Base-by-base conservation (phyloP, 192 early-diverging fungal species). In the Umbelopsis sp. region DNA sequence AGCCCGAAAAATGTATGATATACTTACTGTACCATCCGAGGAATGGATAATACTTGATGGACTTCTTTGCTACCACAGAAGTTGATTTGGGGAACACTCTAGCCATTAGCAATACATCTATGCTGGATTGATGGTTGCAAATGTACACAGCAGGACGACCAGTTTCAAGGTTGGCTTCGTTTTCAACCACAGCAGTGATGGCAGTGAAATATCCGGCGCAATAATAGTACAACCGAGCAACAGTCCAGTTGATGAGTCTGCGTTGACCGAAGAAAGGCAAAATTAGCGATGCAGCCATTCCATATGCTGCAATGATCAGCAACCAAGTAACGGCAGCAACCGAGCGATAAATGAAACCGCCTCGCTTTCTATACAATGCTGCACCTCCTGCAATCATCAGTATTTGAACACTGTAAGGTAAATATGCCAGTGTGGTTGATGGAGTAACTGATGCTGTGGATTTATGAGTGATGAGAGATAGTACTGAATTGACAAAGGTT, bases 61-160 rank as follows among this genome's bases (percentile, higher is more conserved):
- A 81, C 78, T 84, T 86, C 80, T 94, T 96, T 38, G 91, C 91
- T 45, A 92, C 89, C 66, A 92, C 81, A 4, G 85, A 84, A 34
- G 86, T 85, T 44, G 81, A 74, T 49, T 86, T 87, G 22, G 92
- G 91, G 41, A 90, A 87, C 17, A 94, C 83, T 71, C 77, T 79
- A 21, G 89, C 85, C 59, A 94, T 71, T 70, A 89, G 80, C 36
- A 94, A 68, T 29, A 92, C 75, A 79, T 97, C 95, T 71, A 95
- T 75, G 36, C 87, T 84, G 59, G 86, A 89, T 72, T 97, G 95
- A 77, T 97, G 95, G 78, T 97, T 97, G 65, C 88, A 88, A n/a
- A 95, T 84, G 34, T 88, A 82, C 20, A 95, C 82, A 49, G 87
- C 88, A 7, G 94, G 91, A 6, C 79, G 56, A 6, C 43, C 76